Conservation (phyloP, 805 yeast genomes). For the Aciculoconidium aculeatum region DNA sequence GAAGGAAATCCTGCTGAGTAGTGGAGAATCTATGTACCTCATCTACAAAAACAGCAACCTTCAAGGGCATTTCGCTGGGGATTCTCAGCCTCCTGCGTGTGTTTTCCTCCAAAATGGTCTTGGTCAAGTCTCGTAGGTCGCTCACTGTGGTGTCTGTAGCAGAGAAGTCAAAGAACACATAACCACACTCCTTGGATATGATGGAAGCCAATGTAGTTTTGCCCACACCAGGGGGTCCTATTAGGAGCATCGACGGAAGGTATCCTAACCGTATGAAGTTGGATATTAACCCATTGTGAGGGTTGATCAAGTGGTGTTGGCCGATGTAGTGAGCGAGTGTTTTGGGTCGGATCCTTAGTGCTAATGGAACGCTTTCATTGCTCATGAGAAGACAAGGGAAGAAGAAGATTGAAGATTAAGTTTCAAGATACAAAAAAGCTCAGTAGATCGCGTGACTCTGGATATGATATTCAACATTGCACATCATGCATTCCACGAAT, state of each 20-base stretch:
- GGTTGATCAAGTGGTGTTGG: conserved; percentile 70
- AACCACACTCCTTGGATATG: conserved; percentile 47
- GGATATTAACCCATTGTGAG: conserved; percentile 51
- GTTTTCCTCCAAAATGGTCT: conserved; percentile 40
- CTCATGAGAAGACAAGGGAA: background rate
- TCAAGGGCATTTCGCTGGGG: conserved; percentile 9
- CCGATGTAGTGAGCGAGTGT: conserved; percentile 71
- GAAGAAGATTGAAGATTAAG: too few species aligned
- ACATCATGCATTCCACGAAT: too few species aligned
- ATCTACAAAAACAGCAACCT: conserved; percentile 69
- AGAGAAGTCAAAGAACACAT: conserved; percentile 71
- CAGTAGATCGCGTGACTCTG: too few species aligned
- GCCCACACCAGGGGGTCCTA: conserved; percentile 97
- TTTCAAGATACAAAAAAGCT: too few species aligned
- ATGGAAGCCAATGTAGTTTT: conserved; percentile 80
- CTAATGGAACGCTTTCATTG: conserved; percentile 28
- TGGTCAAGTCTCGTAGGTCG: conserved; percentile 60
- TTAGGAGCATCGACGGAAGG: conserved; percentile 79
- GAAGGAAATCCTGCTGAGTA: conserved; percentile 80
- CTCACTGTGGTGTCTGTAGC: conserved; percentile 70
- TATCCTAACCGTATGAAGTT: conserved; percentile 59
- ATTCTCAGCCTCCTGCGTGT: conserved; percentile 34
- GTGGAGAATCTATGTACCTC: conserved; percentile 88
- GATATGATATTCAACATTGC: too few species aligned
- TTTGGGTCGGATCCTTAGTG: conserved; percentile 80